Conservation (phyloP, 164 flowering plant species). For the Berberis thunbergii region DNA sequence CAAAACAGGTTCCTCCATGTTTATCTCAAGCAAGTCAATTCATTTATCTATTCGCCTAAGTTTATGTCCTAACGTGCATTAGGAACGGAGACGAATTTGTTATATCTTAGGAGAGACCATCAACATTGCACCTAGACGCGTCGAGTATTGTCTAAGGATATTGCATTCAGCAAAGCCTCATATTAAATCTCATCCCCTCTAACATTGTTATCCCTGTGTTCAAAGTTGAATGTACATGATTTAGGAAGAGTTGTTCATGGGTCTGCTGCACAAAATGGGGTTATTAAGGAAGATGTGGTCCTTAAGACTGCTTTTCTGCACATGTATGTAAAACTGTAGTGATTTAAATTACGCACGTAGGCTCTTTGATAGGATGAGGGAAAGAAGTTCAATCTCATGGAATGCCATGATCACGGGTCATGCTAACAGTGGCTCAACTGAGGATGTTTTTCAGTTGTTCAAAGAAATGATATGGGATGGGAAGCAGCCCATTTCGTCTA, state of each 20-base stretch:
- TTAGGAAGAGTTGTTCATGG: slow-evolving; percentile 6
- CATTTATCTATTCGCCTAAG: too few species aligned
- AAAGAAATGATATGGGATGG: neutral
- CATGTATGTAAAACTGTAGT: slow-evolving; percentile 3
- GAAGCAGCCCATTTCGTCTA: neutral
- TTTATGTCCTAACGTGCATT: too few species aligned
- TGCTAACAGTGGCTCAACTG: neutral
- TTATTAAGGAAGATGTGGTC: neutral
- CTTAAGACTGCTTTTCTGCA: slow-evolving; percentile 3
- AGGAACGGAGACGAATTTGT: too few species aligned
- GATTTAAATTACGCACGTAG: neutral
- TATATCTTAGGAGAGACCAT: too few species aligned
- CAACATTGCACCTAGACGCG: too few species aligned
- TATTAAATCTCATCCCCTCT: too few species aligned
- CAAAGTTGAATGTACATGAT: neutral
- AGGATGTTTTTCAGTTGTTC: neutral
- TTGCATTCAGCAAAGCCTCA: too few species aligned
- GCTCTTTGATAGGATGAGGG: neutral
- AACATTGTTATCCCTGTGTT: neutral
- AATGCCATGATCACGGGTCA: slow-evolving; percentile 2
- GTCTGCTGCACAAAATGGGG: neutral
- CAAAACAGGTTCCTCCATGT: too few species aligned
- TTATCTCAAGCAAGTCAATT: too few species aligned
- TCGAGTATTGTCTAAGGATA: too few species aligned
- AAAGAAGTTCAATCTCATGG: neutral